These are phyloP conservation scores for Juglanconis oblonga DNA, from an alignment of 2,329 filamentous ascomycete species.

Conservation along the genomic window DNA sequence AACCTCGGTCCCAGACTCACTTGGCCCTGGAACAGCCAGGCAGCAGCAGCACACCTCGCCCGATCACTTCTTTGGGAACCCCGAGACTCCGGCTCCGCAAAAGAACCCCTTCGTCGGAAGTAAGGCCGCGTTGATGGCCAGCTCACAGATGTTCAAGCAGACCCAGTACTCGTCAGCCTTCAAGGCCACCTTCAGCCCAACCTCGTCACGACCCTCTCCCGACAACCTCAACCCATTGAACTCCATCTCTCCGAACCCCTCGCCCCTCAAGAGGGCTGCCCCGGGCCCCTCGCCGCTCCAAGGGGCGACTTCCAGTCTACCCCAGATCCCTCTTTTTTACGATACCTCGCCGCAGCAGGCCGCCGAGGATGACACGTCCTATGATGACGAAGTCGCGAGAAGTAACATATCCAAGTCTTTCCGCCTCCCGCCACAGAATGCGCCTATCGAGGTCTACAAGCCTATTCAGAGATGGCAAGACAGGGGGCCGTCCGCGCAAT, in stretches of 20 bases:
- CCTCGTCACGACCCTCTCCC: slow-evolving; percentile 57
- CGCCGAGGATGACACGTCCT: slow-evolving; percentile 22
- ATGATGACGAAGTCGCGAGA: slow-evolving; percentile 21
- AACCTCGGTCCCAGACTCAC: slow-evolving; percentile 27
- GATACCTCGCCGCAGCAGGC: slow-evolving; percentile 13
- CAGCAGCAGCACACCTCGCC: slow-evolving; percentile 11
- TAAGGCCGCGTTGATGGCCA: slow-evolving; percentile 33
- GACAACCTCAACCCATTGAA: slow-evolving; percentile 38
- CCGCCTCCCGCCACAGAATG: background rate
- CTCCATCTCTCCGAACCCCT: slow-evolving; percentile 46
- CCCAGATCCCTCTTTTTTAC: slow-evolving; percentile 23
- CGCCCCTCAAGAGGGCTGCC: slow-evolving; percentile 48
- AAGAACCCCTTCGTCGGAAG: slow-evolving; percentile 47
- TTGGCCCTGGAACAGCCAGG: slow-evolving; percentile 15
- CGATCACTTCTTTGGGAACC: slow-evolving; percentile 15
- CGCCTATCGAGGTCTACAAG: slow-evolving; percentile 1
- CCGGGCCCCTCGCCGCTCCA: slow-evolving; percentile 45
- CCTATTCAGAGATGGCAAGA: background rate
- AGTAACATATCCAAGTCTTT: background rate
- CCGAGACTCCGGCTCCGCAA: slow-evolving; percentile 49
- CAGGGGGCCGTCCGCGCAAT: background rate
- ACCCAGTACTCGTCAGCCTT: slow-evolving; percentile 53
- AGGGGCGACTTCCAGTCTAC: slow-evolving; percentile 38
- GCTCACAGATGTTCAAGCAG: slow-evolving; percentile 53
- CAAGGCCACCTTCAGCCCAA: slow-evolving; percentile 47